Conservation (phyloP, 345 rosid species). For the Eucalyptus cloeziana region DNA sequence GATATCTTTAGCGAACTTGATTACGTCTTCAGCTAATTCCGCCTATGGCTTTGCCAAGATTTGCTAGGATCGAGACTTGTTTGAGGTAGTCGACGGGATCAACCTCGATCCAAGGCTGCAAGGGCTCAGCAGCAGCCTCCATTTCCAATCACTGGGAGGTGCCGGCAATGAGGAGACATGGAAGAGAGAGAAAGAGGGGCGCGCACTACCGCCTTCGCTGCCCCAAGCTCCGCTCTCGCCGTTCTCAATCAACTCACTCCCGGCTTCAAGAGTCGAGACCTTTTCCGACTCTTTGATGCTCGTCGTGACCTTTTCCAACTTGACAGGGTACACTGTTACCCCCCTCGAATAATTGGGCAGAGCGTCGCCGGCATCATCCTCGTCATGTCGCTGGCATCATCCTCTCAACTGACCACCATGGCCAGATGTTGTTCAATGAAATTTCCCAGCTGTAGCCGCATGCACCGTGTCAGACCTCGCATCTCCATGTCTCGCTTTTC, state of each 20-base stretch:
- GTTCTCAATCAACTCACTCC: background rate
- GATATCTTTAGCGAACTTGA: slow-evolving; percentile 48
- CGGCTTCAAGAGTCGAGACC: background rate
- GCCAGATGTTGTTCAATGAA: background rate
- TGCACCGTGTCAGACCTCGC: background rate
- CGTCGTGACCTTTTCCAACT: background rate
- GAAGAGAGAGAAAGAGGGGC: background rate
- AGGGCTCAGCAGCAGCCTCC: too few species aligned
- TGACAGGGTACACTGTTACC: background rate
- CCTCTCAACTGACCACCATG: background rate
- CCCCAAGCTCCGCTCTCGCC: background rate
- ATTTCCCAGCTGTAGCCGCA: background rate
- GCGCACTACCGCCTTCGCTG: background rate
- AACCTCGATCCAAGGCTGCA: too few species aligned
- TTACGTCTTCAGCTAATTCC: slow-evolving; percentile 53
- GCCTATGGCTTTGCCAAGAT: slow-evolving; percentile 48
- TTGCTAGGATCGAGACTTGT: too few species aligned
- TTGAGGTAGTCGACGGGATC: too few species aligned
- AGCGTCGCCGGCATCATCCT: background rate
- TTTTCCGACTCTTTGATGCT: background rate
- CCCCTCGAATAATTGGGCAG: background rate
- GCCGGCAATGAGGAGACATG: too few species aligned
- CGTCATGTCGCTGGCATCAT: background rate
- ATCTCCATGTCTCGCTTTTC: background rate
- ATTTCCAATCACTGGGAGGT: too few species aligned